Evolutionary conservation across 257 asterid species (phyloP).

Genomic region (Nemophila menziesii): DNA sequence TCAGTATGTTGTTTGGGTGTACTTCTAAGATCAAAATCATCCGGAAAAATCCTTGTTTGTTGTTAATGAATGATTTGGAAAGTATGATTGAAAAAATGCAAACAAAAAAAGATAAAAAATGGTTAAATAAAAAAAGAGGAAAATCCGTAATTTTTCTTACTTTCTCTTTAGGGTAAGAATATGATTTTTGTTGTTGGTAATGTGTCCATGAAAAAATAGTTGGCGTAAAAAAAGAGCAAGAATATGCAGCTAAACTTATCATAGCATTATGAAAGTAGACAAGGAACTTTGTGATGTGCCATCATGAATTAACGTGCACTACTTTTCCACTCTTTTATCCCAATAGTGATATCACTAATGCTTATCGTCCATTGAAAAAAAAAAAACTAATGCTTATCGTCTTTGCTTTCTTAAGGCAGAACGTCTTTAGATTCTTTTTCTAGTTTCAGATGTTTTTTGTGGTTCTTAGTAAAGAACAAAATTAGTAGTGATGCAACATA

Average conservation of each 20-base stretch:
- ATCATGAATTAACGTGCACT: constrained; percentile 32
- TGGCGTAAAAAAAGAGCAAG: constrained; percentile 22
- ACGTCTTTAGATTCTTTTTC: neutral
- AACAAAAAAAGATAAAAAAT: too few species aligned
- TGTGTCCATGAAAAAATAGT: neutral
- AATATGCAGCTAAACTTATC: constrained; percentile 21
- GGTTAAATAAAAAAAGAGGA: too few species aligned
- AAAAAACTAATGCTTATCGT: constrained; percentile 1
- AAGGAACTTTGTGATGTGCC: constrained; percentile 17
- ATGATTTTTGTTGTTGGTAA: neutral
- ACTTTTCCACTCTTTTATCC: constrained; percentile 4
- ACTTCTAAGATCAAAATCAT: too few species aligned
- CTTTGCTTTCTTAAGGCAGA: neutral
- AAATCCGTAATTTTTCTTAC: too few species aligned
- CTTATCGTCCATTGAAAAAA: too few species aligned
- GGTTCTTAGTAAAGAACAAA: neutral
- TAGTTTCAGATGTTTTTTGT: constrained; percentile 1
- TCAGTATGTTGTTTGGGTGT: too few species aligned
- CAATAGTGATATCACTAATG: too few species aligned
- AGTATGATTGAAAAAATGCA: too few species aligned
- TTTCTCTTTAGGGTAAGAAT: too few species aligned
- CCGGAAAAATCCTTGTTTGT: too few species aligned
- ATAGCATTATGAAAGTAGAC: constrained; percentile 25
- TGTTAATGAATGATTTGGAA: too few species aligned
- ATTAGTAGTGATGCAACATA: neutral